Base-by-base conservation (phyloP, 805 yeast genomes). In the Candida quercuum region DNA sequence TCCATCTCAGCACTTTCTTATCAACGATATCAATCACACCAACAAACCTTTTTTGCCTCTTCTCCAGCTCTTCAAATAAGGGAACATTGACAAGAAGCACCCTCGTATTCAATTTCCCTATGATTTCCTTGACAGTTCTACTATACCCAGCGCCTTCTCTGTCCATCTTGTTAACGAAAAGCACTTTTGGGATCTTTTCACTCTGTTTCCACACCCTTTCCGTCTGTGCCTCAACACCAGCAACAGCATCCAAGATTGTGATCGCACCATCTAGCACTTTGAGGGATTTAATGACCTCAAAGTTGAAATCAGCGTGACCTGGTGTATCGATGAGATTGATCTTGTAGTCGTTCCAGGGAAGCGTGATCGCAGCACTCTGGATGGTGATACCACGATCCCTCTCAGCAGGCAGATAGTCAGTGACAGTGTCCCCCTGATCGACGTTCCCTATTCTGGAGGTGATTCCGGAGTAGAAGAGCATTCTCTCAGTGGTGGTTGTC, bases 181-280 rank as follows among this genome's bases (percentile, higher is more conserved):
- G 79, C 11, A 93, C 66, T 35, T 76, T 72, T 0, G 99, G 98
- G 26, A 93, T 78, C 14, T 71, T 72, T 16, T 64, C 66, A 1
- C 96, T 89, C 59, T 89, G 96, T 45, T 73, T 76, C 97, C 98
- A 93, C 3, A 93, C 98, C 54, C 88, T 91, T 56, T 89, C 97
- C 0, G 99, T 91, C 60, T 93, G 98, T 0, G 98, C 93, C 57
- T 93, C 99, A 1, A 93, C 99, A 11, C 99, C 99, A 2, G 96
- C 97, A 8, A 91, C 98, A 1, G 86, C 95, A 63, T 93, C 99
- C 36, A 93, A 61, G 9, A 93, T 85, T 0, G 95, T 83, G 7
- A 93, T 94, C 1, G 91, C 94, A 4, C 98, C 97, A 63, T 93
- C 99, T 9, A 93, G 64, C 2, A 93, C 97, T 44, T 96, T 72